phyloP scores from a whole-genome alignment of 495 filamentous ascomycete species.

The Penicillium atrosanguineum region DNA sequence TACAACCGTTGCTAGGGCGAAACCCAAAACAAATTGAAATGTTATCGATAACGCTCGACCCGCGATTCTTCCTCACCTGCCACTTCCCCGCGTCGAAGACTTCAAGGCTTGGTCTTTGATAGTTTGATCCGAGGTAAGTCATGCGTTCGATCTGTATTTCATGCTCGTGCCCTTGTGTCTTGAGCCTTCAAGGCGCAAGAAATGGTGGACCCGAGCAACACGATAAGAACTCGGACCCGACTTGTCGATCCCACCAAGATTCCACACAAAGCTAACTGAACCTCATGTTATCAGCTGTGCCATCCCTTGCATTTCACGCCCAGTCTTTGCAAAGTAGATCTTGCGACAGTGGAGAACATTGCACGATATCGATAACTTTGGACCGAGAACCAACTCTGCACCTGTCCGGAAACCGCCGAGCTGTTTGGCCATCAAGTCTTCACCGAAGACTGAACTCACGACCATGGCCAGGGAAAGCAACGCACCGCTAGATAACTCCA shows the following conservation, averaged over 20 bases:
- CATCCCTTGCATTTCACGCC: not conserved
- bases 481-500: conserved; percentile 33
- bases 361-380: not conserved
- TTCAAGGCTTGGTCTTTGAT: not conserved
- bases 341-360: not conserved
- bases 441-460: not conserved
- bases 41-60: conserved; percentile 26
- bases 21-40: conserved; percentile 23
- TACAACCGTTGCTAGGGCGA: conserved; percentile 20
- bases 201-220: not conserved
- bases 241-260: conserved; percentile 1
- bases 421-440: not conserved
- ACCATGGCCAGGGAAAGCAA: conserved; percentile 46
- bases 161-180: not conserved
- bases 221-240: not conserved
- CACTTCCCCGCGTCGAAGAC: conserved; percentile 14
- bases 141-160: not conserved
- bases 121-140: conserved; percentile 10
- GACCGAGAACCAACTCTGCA: not conserved
- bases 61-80: conserved; percentile 11
- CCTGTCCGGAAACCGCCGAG: not conserved
- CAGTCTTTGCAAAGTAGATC: not conserved
- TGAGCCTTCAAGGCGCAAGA: not conserved
- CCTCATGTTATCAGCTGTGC: not conserved
- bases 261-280: not conserved